phyloP scores from a whole-genome alignment of 805 yeast genomes.

The Barnettozyma sp. region DNA sequence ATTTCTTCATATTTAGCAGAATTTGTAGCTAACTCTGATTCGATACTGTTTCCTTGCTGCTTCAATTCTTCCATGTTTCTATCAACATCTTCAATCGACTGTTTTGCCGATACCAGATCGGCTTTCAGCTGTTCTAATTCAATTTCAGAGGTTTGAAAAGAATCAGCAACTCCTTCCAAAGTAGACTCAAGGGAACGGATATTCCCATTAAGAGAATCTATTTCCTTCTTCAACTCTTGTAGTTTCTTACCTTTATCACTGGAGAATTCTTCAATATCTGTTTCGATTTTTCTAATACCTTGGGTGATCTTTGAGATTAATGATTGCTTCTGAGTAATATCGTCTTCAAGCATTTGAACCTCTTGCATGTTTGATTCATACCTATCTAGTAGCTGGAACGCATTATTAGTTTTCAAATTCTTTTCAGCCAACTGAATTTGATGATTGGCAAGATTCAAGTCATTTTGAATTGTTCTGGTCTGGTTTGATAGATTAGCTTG shows the following conservation, averaged over 20 bases:
- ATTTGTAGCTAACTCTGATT: conserved; percentile 25
- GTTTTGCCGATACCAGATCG: conserved; percentile 45
- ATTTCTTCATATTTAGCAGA: conserved; percentile 24
- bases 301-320: conserved; percentile 27
- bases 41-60: conserved; percentile 22
- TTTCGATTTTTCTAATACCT: conserved; percentile 51
- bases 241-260: conserved; percentile 76
- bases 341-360: conserved; percentile 34
- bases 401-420: conserved; percentile 48
- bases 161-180: conserved; percentile 41
- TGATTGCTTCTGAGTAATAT: conserved; percentile 32
- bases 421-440: conserved; percentile 49
- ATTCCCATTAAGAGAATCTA: conserved; percentile 33
- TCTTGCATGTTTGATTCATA: conserved; percentile 40
- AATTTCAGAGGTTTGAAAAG: conserved; percentile 56
- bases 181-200: conserved; percentile 31
- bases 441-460: conserved; percentile 50
- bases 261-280: conserved; percentile 77
- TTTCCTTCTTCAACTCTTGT: conserved; percentile 51
- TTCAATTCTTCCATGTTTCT: conserved; percentile 30
- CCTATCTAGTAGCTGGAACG: conserved; percentile 48
- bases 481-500: conserved; percentile 39
- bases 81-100: conserved; percentile 34
- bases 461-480: conserved; percentile 52
- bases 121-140: conserved; percentile 60